Conservation (phyloP, 1,284 basidiomycete species). For the Pholiota adiposa region DNA sequence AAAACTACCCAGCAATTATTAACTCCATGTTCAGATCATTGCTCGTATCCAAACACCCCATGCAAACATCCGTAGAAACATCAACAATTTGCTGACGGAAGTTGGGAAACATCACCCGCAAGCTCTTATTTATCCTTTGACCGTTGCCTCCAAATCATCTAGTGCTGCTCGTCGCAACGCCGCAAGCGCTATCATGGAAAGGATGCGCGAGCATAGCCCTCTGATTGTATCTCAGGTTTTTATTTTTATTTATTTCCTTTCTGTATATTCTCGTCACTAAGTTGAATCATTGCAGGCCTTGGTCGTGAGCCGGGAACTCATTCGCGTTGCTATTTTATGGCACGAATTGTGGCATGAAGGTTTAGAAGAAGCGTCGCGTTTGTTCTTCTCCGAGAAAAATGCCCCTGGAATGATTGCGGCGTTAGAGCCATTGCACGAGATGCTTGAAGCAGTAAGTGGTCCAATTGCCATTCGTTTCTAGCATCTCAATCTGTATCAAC, state of each 20-base stretch:
- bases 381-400: conserved; percentile 98
- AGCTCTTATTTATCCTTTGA: conserved; percentile 97
- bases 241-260: not conserved
- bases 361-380: conserved; percentile 94
- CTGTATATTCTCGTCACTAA: not conserved
- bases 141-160: conserved; percentile 97
- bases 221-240: conserved; percentile 86
- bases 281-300: conserved; percentile 61
- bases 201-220: conserved; percentile 93
- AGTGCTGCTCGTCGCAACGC: conserved; percentile 84
- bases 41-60: conserved; percentile 97
- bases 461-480: not conserved
- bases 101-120: conserved; percentile 98
- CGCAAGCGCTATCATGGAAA: conserved; percentile 89
- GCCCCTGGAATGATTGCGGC: conserved; percentile 98
- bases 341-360: conserved; percentile 99
- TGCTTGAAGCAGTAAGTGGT: conserved; percentile 83
- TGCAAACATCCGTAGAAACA: conserved; percentile 85
- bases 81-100: conserved; percentile 89
- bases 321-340: conserved; percentile 98
- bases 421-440: conserved; percentile 92
- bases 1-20: not conserved
- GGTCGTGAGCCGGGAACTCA: conserved; percentile 93
- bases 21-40: conserved; percentile 75
- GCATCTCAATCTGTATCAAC: not conserved